A percentile compares a stretch with the other conserved stretches of the same genome.
phyloP scores from a whole-genome alignment of 257 asterid genomes.

The Solanum megistacrolobum region DNA sequence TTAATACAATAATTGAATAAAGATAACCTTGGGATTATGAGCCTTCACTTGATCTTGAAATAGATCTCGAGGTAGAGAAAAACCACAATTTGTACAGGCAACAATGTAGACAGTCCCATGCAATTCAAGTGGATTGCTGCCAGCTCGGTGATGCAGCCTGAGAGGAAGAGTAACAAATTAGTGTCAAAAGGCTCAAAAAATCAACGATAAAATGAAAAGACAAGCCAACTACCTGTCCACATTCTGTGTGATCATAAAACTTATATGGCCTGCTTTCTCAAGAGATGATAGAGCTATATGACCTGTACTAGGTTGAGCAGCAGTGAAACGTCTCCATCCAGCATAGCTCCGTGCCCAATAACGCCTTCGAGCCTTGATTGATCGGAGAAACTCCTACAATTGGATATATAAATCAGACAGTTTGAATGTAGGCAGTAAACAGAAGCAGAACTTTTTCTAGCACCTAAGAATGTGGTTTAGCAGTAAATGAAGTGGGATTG shows the following conservation, averaged over 20 bases:
- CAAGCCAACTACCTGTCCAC: conserved; percentile 70
- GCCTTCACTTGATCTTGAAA: conserved; percentile 91
- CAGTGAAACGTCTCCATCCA: conserved; percentile 91
- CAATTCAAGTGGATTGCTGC: conserved; percentile 92
- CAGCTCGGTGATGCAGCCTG: conserved; percentile 96
- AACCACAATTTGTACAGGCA: conserved; percentile 71
- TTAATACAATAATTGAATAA: not conserved
- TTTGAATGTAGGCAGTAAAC: not conserved
- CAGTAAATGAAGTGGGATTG: not conserved
- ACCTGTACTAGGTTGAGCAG: conserved; percentile 83
- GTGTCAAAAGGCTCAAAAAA: not conserved
- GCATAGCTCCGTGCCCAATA: conserved; percentile 99
- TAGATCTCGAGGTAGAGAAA: conserved; percentile 58
- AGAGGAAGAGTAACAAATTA: conserved; percentile 3
- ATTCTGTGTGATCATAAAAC: conserved; percentile 77
- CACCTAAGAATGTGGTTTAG: not conserved
- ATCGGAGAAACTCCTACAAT: conserved; percentile 68
- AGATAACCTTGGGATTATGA: conserved; percentile 73
- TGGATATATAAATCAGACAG: not conserved
- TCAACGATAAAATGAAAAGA: not conserved
- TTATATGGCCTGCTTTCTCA: conserved; percentile 68
- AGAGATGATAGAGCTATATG: conserved; percentile 83
- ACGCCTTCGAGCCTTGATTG: conserved; percentile 64
- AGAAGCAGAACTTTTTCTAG: not conserved
- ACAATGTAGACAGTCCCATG: conserved; percentile 91